A percentile compares a stretch with the other conserved stretches of the same genome.
phyloP scores from a whole-genome alignment of 305 asterid genomes.

The Stenogyne calaminthoides region DNA sequence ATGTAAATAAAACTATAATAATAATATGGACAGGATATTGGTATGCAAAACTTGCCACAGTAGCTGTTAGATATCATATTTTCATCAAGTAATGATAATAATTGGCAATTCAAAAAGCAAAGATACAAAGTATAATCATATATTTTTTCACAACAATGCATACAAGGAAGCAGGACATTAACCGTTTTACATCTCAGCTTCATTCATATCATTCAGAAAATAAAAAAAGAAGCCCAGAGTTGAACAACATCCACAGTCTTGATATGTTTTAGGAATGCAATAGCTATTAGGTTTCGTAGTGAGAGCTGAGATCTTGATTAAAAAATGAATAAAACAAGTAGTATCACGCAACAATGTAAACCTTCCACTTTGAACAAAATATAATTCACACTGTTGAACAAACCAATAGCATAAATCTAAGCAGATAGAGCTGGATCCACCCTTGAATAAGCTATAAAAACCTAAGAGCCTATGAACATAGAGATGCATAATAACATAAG shows the following conservation, averaged over 20 bases:
- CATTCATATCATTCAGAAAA: background rate
- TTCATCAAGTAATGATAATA: background rate
- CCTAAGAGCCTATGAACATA: background rate
- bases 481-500: background rate
- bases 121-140: background rate
- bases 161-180: background rate
- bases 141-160: background rate
- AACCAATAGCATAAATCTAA: background rate
- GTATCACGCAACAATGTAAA: background rate
- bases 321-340: background rate
- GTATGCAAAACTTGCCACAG: background rate
- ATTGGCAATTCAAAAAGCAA: background rate
- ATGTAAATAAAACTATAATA: background rate
- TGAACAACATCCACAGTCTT: background rate
- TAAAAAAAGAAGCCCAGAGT: background rate
- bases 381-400: background rate
- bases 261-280: background rate
- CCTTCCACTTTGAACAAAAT: background rate
- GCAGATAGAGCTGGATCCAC: background rate
- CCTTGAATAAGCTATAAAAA: background rate
- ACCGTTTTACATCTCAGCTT: background rate
- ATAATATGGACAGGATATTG: too few relatives aligned
- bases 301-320: background rate
- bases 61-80: background rate
- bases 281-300: background rate